Evolutionary conservation across 257 asterid species (phyloP).

Genomic region (Ilex aquifolium): DNA sequence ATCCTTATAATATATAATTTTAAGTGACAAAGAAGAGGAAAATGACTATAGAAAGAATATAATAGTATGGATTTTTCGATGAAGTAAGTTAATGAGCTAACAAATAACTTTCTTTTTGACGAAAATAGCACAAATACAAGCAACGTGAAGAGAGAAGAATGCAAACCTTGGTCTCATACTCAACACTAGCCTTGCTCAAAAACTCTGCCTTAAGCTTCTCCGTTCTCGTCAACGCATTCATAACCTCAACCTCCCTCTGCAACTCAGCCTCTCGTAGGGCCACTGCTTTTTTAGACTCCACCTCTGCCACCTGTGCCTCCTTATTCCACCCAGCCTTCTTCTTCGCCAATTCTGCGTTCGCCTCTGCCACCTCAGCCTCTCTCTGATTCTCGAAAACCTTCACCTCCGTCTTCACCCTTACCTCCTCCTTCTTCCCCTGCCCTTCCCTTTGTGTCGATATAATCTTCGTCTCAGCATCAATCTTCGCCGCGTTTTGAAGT

Average conservation of each 20-base stretch:
- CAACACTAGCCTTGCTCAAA: background rate
- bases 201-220: conserved; percentile 1
- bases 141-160: too few relatives aligned
- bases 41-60: too few relatives aligned
- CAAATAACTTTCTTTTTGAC: too few relatives aligned
- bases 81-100: too few relatives aligned
- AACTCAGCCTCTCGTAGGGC: background rate
- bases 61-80: too few relatives aligned
- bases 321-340: background rate
- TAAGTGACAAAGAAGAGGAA: too few relatives aligned
- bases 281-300: background rate
- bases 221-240: background rate
- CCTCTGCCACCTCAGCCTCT: conserved; percentile 1
- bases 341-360: background rate
- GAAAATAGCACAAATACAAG: too few relatives aligned
- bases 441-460: background rate
- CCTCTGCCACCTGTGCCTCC: background rate
- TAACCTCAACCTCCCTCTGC: background rate
- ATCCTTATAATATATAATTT: too few relatives aligned
- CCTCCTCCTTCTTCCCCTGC: conserved; percentile 2
- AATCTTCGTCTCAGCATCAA: background rate
- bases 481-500: conserved; percentile 2
- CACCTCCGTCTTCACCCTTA: conserved; percentile 1
- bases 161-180: background rate
- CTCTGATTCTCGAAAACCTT: conserved; percentile 1